Evolutionary conservation across 331 rosid genomes (phyloP).

Genomic region (Spiraea crenata): DNA sequence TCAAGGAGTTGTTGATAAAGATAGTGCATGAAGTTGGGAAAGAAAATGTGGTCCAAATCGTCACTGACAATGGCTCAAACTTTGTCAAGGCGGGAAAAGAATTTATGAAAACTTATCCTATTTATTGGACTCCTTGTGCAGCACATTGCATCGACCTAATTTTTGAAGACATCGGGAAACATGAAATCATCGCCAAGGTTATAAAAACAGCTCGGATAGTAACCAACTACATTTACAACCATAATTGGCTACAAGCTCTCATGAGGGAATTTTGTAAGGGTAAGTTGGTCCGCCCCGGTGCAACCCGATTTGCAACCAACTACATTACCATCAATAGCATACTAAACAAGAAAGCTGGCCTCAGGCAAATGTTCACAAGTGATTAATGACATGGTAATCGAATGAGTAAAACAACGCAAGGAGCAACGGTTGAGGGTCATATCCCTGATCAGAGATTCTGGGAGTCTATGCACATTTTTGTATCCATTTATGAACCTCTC

Average conservation of each 20-base stretch:
- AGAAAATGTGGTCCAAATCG: no score
- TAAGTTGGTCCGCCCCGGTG: background rate
- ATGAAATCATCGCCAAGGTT: background rate
- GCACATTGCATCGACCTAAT: background rate
- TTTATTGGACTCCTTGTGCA: background rate
- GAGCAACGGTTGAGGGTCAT: background rate
- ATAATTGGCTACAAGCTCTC: background rate
- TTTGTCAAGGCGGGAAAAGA: no score
- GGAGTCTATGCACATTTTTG: background rate
- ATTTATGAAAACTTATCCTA: no score
- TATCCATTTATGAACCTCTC: background rate
- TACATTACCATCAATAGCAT: no score
- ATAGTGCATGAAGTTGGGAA: no score
- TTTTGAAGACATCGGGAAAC: background rate
- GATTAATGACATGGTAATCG: no score
- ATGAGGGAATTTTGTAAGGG: background rate
- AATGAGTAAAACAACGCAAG: background rate
- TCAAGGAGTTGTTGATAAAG: no score
- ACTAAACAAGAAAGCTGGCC: no score
- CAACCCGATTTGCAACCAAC: no score
- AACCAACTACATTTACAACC: conserved; percentile 6
- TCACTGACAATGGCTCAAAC: no score
- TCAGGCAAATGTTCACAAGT: no score
- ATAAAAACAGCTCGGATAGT: background rate
- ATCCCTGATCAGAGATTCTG: background rate